phyloP scores from a whole-genome alignment of 169 alveolate genomes.

The Eimeria maxima region DNA sequence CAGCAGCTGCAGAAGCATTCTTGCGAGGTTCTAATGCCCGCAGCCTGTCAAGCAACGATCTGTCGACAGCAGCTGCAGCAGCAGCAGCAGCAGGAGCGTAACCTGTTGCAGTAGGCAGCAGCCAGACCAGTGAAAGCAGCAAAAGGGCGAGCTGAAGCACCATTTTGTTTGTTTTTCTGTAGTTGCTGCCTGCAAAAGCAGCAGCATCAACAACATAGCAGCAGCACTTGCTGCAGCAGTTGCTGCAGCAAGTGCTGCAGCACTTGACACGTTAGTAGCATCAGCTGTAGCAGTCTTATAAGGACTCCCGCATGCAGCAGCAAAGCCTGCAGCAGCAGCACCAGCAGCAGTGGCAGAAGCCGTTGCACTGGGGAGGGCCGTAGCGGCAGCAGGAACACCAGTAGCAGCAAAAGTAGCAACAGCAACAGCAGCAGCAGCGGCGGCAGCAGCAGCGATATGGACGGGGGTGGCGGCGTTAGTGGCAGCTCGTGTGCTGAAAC shows the following conservation, averaged over 20 bases:
- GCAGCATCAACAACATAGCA: constrained; percentile 60
- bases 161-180: too few species aligned
- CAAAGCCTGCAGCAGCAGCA: constrained; percentile 32
- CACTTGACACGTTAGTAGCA: neutral
- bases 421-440: constrained; percentile 40
- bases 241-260: too few species aligned
- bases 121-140: too few species aligned
- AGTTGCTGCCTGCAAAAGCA: neutral
- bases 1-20: constrained; percentile 22
- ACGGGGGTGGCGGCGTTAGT: neutral
- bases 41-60: neutral
- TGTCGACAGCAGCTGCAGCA: constrained; percentile 12
- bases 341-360: constrained; percentile 35
- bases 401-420: constrained; percentile 11
- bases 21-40: neutral
- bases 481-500: constrained; percentile 30
- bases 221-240: neutral
- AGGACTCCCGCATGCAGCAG: neutral
- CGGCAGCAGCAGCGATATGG: constrained; percentile 59
- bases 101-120: too few species aligned
- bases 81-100: constrained; percentile 54
- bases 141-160: too few species aligned
- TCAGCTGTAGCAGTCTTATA: neutral
- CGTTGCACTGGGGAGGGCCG: neutral
- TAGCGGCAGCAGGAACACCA: constrained; percentile 43